Base-by-base conservation (phyloP, 805 yeast species). In the Citeromyces nyonsensis region DNA sequence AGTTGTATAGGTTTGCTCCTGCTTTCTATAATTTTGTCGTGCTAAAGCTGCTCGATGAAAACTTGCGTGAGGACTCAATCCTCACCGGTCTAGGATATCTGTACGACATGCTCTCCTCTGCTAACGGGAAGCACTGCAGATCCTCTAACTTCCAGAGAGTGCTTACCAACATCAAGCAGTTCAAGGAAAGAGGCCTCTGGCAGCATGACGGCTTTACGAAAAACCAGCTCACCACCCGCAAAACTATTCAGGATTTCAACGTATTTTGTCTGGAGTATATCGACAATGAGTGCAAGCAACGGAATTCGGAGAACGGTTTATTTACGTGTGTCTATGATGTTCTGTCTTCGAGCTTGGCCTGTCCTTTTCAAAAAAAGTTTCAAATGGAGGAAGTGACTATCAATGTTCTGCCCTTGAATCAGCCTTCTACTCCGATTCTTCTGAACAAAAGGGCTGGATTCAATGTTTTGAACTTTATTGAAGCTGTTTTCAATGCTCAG, bases 101-200 rank as follows among this genome's bases (percentile, higher is more conserved):
- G 10, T 83, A 73, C 53, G 97, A 93, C 46, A 88, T 91, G 98
- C 66, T 88, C 54, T 66, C 65, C 28, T 81, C 82, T 48, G 84
- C 95, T 0, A 55, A 66, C 10, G 91, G 94, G 0, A 66, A 69
- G 26, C 82, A 80, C 42, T 84, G 88, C 44, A 70, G 82, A 26
- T 78, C 95, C 0, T 61, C 85, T 2, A 91, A 91, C 47, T 84
- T 88, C 45, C 77, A 73, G 40, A 56, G 61, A 25, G 49, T 70
- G 4, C 46, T 79, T 26, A 57, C 61, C 7, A 48, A 63, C 1
- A 49, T 61, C 5, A 62, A 64, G 1, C 69, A 69, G 24, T 81
- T 82, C 0, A 46, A 54, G 12, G 56, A 57, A 4, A 47, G 66
- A 22, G 76, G 75, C 0, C 54, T 83, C 10, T 42, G 74, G 2